A percentile compares a stretch with the other conserved stretches of the same genome.
Conservation (phyloP, 768 basidiomycete species). For the Albatrellus ellisii region DNA sequence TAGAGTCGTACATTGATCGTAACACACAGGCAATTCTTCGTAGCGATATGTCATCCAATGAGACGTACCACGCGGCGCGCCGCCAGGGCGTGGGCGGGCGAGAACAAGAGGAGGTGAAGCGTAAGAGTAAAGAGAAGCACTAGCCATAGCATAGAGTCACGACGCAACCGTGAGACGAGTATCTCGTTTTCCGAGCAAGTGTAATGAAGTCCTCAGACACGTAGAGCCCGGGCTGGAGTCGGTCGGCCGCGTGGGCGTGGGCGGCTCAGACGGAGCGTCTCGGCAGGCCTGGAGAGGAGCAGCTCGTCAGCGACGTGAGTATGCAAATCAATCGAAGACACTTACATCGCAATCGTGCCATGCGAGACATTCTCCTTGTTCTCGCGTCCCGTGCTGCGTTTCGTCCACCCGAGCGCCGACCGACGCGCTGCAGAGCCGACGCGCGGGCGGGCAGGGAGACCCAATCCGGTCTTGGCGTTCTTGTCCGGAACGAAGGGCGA, state of each 20-base stretch:
- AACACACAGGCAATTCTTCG: too few species aligned
- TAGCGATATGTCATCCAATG: too few species aligned
- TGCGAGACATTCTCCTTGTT: conserved; percentile 28
- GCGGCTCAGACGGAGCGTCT: conserved; percentile 29
- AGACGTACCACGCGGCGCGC: too few species aligned
- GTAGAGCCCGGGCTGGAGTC: conserved; percentile 20
- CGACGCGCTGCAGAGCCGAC: conserved; percentile 44
- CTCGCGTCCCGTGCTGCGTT: conserved; percentile 41
- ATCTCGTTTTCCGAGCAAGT: too few species aligned
- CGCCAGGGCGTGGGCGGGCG: too few species aligned
- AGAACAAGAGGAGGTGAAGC: too few species aligned
- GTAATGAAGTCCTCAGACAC: too few species aligned
- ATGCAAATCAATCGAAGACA: conserved; percentile 10
- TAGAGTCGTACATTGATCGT: too few species aligned
- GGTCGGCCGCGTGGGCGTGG: conserved; percentile 33
- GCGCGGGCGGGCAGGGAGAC: conserved; percentile 28
- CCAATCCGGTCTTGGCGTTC: conserved; percentile 20
- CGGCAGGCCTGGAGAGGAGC: conserved; percentile 22
- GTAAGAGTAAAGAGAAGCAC: too few species aligned
- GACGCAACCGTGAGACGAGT: too few species aligned
- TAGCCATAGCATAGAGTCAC: too few species aligned
- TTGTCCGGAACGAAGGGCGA: conserved; percentile 25
- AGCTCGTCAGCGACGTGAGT: not conserved
- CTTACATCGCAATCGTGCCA: conserved; percentile 42
- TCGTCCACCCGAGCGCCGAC: conserved; percentile 49